These are phyloP conservation scores for Oryza nivara DNA, from an alignment of 176 grass and related monocot species.

Conservation along the genomic window DNA sequence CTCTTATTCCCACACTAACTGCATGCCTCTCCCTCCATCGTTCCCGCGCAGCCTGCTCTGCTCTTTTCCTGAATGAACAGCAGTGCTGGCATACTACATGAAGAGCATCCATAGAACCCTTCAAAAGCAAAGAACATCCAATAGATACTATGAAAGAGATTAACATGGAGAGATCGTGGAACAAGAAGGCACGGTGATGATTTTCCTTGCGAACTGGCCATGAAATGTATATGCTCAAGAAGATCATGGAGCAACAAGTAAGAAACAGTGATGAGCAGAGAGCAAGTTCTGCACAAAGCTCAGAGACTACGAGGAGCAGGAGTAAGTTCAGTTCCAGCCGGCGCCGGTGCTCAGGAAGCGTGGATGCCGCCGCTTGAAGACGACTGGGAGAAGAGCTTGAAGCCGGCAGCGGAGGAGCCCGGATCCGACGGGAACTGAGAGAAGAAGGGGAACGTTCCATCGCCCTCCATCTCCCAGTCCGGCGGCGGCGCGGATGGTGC, in stretches of 20 bases:
- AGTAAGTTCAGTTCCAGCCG: no score
- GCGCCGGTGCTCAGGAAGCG: no score
- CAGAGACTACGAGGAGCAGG: slow-evolving; percentile 4
- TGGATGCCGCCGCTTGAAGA: no score
- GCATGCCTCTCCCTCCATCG: no score
- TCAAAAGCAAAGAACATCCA: neutral
- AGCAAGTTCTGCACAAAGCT: slow-evolving; percentile 26
- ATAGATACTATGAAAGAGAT: neutral
- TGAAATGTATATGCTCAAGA: neutral
- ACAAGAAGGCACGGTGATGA: neutral
- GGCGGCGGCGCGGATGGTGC: no score
- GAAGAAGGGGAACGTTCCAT: no score
- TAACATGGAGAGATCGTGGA: neutral
- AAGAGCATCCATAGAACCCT: neutral
- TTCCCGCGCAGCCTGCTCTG: no score
- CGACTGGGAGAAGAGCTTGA: no score
- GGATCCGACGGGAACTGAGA: no score
- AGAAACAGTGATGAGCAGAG: neutral
- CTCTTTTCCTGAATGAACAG: neutral
- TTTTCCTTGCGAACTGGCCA: neutral
- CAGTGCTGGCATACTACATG: slow-evolving; percentile 24
- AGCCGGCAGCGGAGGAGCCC: no score
- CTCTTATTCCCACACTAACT: no score
- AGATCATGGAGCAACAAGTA: neutral
- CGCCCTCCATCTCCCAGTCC: no score